Base-by-base conservation (phyloP, 371 early-diverging fungal genomes). In the Mortierella sp. region DNA sequence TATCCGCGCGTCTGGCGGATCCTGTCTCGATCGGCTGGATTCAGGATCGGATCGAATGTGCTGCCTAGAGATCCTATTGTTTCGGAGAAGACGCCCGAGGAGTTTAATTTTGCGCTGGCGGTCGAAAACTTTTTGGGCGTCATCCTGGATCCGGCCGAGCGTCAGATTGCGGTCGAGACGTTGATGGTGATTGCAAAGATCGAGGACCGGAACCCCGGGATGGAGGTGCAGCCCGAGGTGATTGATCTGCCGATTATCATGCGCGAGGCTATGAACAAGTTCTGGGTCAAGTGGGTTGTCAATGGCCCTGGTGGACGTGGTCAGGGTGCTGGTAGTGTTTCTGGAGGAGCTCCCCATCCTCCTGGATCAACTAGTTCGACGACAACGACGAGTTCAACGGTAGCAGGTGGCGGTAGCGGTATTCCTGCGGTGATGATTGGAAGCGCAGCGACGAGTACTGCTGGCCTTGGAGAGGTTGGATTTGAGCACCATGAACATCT, bases 31-130 rank as follows among this genome's bases (percentile, higher is more conserved):
- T 89, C 90, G 22, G 71, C 87, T 29, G 91, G 93, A 22, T 76
- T 92, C 37, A 88, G 89, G 7, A 87, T 96, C 64, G 90, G 89
- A 5, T 79, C 87, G 6, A 86, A 88, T 52, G 85, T 84, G 31
- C 82, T 97, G 52, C 93, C 94, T 2, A 79, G 95, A 13, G 94
- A 97, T 71, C 97, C 97, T 14, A 95, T 94, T 4, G 92, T 96
- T 8, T 92, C 93, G 44, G 96, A 96, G 78, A 94, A 93, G 86
- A 96, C 97, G 1, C 91, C 96, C 0, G 95, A 96, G 55, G 96
- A 96, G 70, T 91, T 91, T 86, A 93, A 91, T 81, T 91, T 92
- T 88, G 96, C 95, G 1, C 76, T 95, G 53, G 92, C 91, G 48
- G 93, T 96, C 0, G 96, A 96, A 74, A 84, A 87, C 63, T 92